Evolutionary conservation across 768 basidiomycete genomes (phyloP).

Genomic region (Rhizopogon vesiculosus): DNA sequence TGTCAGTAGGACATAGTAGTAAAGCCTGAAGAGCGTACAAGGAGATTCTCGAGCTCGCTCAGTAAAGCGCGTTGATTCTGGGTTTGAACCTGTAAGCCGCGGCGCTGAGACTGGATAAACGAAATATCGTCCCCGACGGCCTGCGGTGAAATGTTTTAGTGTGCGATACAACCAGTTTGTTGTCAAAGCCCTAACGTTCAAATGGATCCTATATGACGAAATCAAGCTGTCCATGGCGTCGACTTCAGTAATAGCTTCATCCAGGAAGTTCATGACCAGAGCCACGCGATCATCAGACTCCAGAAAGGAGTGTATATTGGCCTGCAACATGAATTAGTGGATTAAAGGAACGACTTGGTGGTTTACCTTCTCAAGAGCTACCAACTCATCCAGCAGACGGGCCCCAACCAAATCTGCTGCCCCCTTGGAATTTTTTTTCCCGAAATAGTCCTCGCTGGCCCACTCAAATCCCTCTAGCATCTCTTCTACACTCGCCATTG

Average conservation of each 20-base stretch:
- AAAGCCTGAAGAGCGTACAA: constrained; percentile 43
- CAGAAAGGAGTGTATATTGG: constrained; percentile 95
- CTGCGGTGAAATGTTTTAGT: constrained; percentile 36
- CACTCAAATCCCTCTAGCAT: constrained; percentile 99
- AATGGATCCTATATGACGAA: constrained; percentile 92
- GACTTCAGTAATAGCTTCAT: constrained; percentile 83
- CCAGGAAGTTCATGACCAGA: constrained; percentile 81
- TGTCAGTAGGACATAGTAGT: neutral
- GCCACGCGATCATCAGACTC: constrained; percentile 92
- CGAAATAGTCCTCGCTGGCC: constrained; percentile 78
- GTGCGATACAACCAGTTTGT: neutral
- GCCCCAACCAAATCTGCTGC: constrained; percentile 92
- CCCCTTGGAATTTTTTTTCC: constrained; percentile 57
- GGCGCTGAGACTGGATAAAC: constrained; percentile 94
- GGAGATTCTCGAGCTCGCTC: constrained; percentile 79
- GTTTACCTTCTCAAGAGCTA: constrained; percentile 87
- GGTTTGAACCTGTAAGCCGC: constrained; percentile 95
- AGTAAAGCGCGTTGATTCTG: constrained; percentile 89
- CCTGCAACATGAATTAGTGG: constrained; percentile 40
- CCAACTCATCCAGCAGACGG: constrained; percentile 81
- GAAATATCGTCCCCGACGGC: constrained; percentile 93
- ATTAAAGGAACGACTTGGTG: neutral
- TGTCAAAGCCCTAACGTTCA: constrained; percentile 61
- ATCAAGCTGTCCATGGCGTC: constrained; percentile 88
- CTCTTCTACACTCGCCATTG: constrained; percentile 91